Percentiles rank a stretch among this genome's conserved stretches.
These are phyloP conservation scores for Pecoramyces ruminantium DNA, from an alignment of 192 early-diverging fungal species.

Conservation along the genomic window DNA sequence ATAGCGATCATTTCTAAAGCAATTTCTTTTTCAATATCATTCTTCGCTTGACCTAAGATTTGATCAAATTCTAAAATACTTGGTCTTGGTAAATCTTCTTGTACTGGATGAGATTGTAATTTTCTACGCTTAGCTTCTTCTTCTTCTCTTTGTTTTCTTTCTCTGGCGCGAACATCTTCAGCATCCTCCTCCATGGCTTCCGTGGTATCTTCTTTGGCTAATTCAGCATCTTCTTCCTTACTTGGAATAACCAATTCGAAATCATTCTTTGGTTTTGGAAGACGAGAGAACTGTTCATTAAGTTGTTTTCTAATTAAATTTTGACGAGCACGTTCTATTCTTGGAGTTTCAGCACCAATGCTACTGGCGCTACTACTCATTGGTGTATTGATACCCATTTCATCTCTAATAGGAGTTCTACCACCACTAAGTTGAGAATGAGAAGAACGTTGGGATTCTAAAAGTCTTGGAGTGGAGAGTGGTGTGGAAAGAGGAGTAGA, in stretches of 20 bases:
- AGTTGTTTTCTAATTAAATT: constrained; percentile 50
- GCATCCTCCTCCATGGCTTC: neutral
- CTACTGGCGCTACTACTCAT: constrained; percentile 14
- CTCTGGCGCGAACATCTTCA: neutral
- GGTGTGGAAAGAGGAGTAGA: constrained; percentile 48
- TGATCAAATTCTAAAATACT: neutral
- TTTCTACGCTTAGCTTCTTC: neutral
- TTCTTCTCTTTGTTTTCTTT: neutral
- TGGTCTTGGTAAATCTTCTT: neutral
- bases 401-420: constrained; percentile 14
- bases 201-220: neutral
- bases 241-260: constrained; percentile 82
- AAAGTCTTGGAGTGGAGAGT: constrained; percentile 68
- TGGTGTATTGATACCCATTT: constrained; percentile 45
- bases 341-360: constrained; percentile 47
- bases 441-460: constrained; percentile 24
- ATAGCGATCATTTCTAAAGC: neutral
- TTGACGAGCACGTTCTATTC: constrained; percentile 38
- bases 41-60: neutral
- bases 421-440: constrained; percentile 8
- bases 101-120: neutral
- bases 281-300: constrained; percentile 36
- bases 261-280: constrained; percentile 84
- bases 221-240: constrained; percentile 14
- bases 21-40: neutral